Percentiles rank a stretch among this genome's conserved stretches.
Evolutionary conservation across 768 basidiomycete genomes (phyloP).

Genomic region (Psilocybe azurescens): DNA sequence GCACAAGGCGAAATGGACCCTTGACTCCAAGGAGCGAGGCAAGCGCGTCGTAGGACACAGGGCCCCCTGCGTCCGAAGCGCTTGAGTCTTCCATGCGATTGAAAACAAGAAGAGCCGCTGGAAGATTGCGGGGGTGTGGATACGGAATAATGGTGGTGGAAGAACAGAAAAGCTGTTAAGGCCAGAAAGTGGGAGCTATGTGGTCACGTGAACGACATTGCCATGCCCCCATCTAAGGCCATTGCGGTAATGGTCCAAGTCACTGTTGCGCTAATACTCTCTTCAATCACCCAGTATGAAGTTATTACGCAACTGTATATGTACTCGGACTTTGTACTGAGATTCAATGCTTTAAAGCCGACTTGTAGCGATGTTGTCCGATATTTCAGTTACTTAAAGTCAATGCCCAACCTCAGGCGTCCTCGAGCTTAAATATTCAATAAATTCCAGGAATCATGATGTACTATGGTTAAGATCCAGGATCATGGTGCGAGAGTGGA

Average conservation of each 20-base stretch:
- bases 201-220: slow-evolving; percentile 16
- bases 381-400: too few species aligned
- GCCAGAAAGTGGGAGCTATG: slow-evolving; percentile 20
- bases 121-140: slow-evolving; percentile 16
- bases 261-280: too few species aligned
- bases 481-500: too few species aligned
- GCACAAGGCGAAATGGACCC: slow-evolving; percentile 65
- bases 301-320: too few species aligned
- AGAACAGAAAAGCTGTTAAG: slow-evolving; percentile 24
- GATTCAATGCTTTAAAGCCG: too few species aligned
- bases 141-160: slow-evolving; percentile 19
- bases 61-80: slow-evolving; percentile 37
- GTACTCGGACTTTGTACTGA: too few species aligned
- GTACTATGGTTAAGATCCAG: too few species aligned
- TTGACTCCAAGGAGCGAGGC: slow-evolving; percentile 66
- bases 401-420: too few species aligned
- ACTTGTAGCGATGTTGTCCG: too few species aligned
- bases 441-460: too few species aligned
- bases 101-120: slow-evolving; percentile 15
- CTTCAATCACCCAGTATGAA: too few species aligned
- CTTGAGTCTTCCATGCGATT: slow-evolving; percentile 43
- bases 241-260: neutral
- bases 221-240: neutral
- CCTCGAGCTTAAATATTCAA: too few species aligned
- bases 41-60: slow-evolving; percentile 38